Percentiles rank a stretch among this genome's conserved stretches.
Conservation (phyloP, 2,329 filamentous ascomycete genomes). For the Sarocladium brachiariae region DNA sequence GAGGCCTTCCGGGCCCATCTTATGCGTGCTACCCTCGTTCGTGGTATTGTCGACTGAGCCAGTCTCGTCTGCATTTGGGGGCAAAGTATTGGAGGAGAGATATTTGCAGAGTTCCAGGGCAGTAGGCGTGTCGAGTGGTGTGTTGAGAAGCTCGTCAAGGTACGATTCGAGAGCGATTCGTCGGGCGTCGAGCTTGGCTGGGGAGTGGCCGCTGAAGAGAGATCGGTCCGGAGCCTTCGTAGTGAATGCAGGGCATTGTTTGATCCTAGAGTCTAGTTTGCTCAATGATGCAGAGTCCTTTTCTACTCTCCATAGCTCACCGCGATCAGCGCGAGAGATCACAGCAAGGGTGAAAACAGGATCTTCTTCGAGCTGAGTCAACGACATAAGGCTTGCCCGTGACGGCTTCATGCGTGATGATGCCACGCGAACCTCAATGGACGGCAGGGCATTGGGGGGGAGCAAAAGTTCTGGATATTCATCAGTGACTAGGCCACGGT, state of each 20-base stretch:
- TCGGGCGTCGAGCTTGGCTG: constrained; percentile 85
- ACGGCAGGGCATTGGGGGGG: constrained; percentile 80
- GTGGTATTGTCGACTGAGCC: constrained; percentile 18
- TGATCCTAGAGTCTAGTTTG: constrained; percentile 76
- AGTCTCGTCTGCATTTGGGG: constrained; percentile 54
- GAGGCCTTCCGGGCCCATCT: constrained; percentile 54
- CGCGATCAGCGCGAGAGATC: constrained; percentile 65
- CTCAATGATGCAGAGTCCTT: constrained; percentile 79
- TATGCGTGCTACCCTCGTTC: constrained; percentile 23
- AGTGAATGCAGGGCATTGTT: constrained; percentile 63
- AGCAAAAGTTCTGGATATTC: constrained; percentile 82
- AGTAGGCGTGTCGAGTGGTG: constrained; percentile 67
- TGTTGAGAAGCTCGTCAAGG: constrained; percentile 78
- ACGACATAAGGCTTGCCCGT: constrained; percentile 71
- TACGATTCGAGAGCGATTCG: constrained; percentile 76
- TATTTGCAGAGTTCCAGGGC: constrained; percentile 83
- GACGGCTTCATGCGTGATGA: constrained; percentile 95
- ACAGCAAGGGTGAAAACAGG: constrained; percentile 89
- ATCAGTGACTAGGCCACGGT: constrained; percentile 71
- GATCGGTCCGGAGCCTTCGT: constrained; percentile 76
- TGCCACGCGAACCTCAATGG: constrained; percentile 78
- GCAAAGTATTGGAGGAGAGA: constrained; percentile 61
- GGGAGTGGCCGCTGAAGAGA: constrained; percentile 86
- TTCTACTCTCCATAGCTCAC: constrained; percentile 88
- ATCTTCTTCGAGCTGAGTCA: constrained; percentile 80